Evolutionary conservation across 2,329 filamentous ascomycete species (phyloP).

Genomic region (Phialophora chinensis): DNA sequence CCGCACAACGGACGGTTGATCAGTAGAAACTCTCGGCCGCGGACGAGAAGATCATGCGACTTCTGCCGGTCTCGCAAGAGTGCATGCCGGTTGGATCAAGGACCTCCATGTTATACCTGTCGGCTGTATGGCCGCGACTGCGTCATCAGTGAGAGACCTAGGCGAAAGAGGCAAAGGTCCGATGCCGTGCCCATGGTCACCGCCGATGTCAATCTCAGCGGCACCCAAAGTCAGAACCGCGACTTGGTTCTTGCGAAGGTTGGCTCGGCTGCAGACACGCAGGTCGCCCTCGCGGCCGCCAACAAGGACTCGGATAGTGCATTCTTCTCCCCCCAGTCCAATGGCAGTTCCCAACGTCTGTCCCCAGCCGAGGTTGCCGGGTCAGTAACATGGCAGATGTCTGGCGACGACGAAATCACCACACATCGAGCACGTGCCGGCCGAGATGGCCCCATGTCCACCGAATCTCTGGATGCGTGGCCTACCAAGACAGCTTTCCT

Average conservation of each 20-base stretch:
- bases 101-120: constrained; percentile 19
- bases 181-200: background rate
- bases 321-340: constrained; percentile 15
- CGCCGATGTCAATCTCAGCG: background rate
- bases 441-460: too few relatives aligned
- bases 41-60: constrained; percentile 18
- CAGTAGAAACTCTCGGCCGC: constrained; percentile 7
- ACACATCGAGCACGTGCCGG: too few relatives aligned
- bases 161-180: constrained; percentile 18
- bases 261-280: constrained; percentile 2
- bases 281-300: constrained; percentile 5
- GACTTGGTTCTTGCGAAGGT: too few relatives aligned
- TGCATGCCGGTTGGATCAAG: constrained; percentile 19
- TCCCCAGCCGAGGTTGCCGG: constrained; percentile 12
- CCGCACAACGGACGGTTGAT: too few relatives aligned
- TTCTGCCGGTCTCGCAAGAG: constrained; percentile 21
- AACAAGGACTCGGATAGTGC: constrained; percentile 15
- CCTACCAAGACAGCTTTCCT: background rate
- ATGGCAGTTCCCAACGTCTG: constrained; percentile 17
- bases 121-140: constrained; percentile 16
- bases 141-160: constrained; percentile 19
- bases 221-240: too few relatives aligned
- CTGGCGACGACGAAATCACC: constrained; percentile 9
- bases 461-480: too few relatives aligned
- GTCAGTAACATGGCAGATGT: constrained; percentile 17